A percentile compares a stretch with the other conserved stretches of the same genome.
These are phyloP conservation scores for Trichosporon faecale DNA, from an alignment of 1,284 basidiomycete species.

Conservation along the genomic window DNA sequence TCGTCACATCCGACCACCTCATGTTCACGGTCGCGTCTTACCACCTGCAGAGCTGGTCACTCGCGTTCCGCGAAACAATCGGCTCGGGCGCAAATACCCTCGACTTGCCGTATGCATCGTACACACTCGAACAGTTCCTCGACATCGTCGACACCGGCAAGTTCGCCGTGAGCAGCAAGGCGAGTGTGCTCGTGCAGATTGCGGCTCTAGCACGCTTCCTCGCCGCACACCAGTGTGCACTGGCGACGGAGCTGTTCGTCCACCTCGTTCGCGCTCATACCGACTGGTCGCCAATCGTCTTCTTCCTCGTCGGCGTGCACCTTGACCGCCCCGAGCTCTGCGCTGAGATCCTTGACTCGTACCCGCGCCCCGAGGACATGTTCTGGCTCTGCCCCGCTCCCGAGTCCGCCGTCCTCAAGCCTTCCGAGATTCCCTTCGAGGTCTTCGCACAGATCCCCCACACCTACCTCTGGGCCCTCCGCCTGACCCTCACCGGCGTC, in stretches of 20 bases:
- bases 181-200: constrained; percentile 4
- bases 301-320: constrained; percentile 7
- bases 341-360: constrained; percentile 3
- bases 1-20: not conserved
- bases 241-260: not conserved
- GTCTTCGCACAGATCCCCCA: constrained; percentile 5
- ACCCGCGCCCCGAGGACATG: constrained; percentile 4
- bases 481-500: not conserved
- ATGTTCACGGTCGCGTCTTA: not conserved
- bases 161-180: not conserved
- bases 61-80: not conserved
- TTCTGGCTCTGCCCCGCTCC: constrained; percentile 9
- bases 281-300: constrained; percentile 8
- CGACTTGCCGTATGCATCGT: not conserved
- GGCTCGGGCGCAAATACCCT: not conserved
- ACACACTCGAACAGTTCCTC: constrained; percentile 5
- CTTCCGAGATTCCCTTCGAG: constrained; percentile 1
- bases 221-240: not conserved
- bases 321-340: not conserved
- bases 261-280: not conserved
- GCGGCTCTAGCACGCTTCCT: not conserved
- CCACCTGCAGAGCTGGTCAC: constrained; percentile 7
- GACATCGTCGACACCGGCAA: constrained; percentile 2
- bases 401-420: constrained; percentile 7
- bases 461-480: constrained; percentile 2